Evolutionary conservation across 2,329 filamentous ascomycete genomes (phyloP).

Genomic region (Aspergillus udagawae): DNA sequence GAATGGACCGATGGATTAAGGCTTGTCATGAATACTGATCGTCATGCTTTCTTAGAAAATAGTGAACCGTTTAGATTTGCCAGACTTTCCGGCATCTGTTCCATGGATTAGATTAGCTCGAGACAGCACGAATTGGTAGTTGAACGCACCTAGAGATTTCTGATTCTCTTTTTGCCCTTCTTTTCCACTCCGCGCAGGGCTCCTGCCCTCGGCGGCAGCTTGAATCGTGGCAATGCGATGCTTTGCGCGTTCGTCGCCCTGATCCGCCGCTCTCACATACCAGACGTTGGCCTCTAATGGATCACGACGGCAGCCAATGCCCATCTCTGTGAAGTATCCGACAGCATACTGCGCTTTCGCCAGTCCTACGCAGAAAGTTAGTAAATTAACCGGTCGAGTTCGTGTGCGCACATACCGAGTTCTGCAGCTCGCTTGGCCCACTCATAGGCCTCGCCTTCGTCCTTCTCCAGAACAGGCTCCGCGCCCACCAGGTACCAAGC

Average conservation of each 20-base stretch:
- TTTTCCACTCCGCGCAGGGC: conserved; percentile 24
- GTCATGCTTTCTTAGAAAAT: conserved; percentile 15
- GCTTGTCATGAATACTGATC: not conserved
- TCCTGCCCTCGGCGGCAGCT: conserved; percentile 64
- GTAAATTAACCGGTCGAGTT: not conserved
- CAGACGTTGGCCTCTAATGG: conserved; percentile 96
- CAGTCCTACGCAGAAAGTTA: conserved; percentile 32
- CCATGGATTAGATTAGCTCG: not conserved
- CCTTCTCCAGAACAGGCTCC: conserved; percentile 85
- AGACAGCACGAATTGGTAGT: not conserved
- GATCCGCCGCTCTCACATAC: conserved; percentile 94
- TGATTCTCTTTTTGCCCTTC: conserved; percentile 11
- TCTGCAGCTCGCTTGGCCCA: conserved; percentile 89
- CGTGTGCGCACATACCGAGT: conserved; percentile 58
- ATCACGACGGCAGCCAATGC: conserved; percentile 90
- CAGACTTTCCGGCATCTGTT: not conserved
- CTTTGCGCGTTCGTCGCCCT: conserved; percentile 84
- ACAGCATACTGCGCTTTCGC: conserved; percentile 84
- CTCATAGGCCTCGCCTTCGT: conserved; percentile 93
- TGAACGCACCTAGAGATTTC: not conserved
- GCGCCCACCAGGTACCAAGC: conserved; percentile 98
- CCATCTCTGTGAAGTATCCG: conserved; percentile 98
- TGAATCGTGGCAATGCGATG: conserved; percentile 82
- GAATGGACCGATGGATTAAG: not conserved
- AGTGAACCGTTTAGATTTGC: conserved; percentile 19